These are phyloP conservation scores for Penicillium riverlandense DNA, from an alignment of 495 filamentous ascomycete species.

Conservation along the genomic window DNA sequence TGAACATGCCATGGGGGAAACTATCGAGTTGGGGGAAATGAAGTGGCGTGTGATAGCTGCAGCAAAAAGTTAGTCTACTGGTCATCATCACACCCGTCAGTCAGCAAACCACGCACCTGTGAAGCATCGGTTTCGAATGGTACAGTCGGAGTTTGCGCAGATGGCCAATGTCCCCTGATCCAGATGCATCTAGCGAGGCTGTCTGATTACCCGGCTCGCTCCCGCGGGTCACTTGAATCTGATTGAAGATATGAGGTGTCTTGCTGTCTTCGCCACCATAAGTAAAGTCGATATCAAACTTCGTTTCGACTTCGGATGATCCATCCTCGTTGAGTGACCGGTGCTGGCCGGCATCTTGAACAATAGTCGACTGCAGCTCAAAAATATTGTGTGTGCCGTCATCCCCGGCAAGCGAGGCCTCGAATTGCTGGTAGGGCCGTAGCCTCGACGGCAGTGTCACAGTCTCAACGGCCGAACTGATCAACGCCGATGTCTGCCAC, in stretches of 20 bases:
- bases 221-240: conserved; percentile 42
- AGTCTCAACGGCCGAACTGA: conserved; percentile 73
- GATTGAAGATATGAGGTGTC: conserved; percentile 55
- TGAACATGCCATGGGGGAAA: conserved; percentile 63
- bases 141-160: conserved; percentile 27
- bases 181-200: conserved; percentile 9
- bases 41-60: conserved; percentile 52
- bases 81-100: not conserved
- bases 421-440: conserved; percentile 52
- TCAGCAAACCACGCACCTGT: conserved; percentile 37
- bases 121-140: conserved; percentile 43
- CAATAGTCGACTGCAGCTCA: conserved; percentile 53
- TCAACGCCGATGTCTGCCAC: conserved; percentile 78
- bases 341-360: conserved; percentile 12
- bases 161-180: conserved; percentile 19
- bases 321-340: conserved; percentile 10
- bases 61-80: not conserved
- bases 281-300: conserved; percentile 55
- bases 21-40: conserved; percentile 75
- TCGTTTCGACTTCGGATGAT: conserved; percentile 16
- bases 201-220: conserved; percentile 31
- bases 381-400: conserved; percentile 73
- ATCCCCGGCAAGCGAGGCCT: conserved; percentile 63
- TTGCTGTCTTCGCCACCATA: conserved; percentile 32
- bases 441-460: conserved; percentile 71